These are phyloP conservation scores for Sindora glabra DNA, from an alignment of 306 rosid species.

Conservation along the genomic window DNA sequence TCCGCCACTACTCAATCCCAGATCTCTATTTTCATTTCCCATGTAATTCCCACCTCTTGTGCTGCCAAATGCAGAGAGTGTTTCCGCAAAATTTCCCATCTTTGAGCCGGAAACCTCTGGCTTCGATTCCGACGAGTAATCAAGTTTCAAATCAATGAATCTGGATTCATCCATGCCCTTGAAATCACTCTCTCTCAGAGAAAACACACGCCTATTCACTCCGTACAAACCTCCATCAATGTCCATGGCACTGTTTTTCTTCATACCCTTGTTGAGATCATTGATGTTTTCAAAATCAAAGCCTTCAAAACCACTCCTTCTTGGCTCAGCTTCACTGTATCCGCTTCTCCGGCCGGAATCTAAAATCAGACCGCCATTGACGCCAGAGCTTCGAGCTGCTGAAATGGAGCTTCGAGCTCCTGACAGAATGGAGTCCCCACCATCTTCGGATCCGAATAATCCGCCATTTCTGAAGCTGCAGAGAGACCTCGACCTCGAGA, in stretches of 20 bases:
- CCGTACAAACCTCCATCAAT: slow-evolving; percentile 36
- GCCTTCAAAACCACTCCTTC: slow-evolving; percentile 70
- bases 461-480: slow-evolving; percentile 83
- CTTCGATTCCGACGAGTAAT: slow-evolving; percentile 59
- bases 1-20: slow-evolving; percentile 55
- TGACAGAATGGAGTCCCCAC: slow-evolving; percentile 57
- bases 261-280: slow-evolving; percentile 32
- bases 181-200: slow-evolving; percentile 83
- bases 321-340: slow-evolving; percentile 82
- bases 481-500: slow-evolving; percentile 83
- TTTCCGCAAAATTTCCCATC: slow-evolving; percentile 17
- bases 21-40: slow-evolving; percentile 29
- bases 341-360: slow-evolving; percentile 94
- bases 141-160: slow-evolving; percentile 86
- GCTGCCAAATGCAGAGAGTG: slow-evolving; percentile 55
- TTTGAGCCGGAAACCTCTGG: slow-evolving; percentile 37
- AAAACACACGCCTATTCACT: slow-evolving; percentile 63
- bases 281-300: slow-evolving; percentile 27
- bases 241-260: slow-evolving; percentile 23
- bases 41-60: slow-evolving; percentile 38
- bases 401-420: slow-evolving; percentile 93
- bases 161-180: slow-evolving; percentile 82
- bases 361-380: slow-evolving; percentile 56
- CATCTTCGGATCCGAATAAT: slow-evolving; percentile 72
- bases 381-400: slow-evolving; percentile 90